Evolutionary conservation across 1,284 basidiomycete genomes (phyloP).

Genomic region (Pholiota adiposa): DNA sequence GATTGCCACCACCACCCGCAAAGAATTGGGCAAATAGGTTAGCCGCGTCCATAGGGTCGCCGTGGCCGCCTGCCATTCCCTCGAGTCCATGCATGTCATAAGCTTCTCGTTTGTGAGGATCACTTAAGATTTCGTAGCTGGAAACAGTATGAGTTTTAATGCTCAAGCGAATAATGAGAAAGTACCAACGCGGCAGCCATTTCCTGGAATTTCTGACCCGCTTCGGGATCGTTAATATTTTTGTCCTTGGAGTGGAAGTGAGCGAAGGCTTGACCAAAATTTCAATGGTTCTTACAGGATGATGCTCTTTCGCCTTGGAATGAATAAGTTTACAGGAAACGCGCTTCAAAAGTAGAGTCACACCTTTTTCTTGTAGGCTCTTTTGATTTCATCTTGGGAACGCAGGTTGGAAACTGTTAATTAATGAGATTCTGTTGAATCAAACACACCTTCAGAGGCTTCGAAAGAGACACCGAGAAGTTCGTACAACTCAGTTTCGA

Average conservation of each 20-base stretch:
- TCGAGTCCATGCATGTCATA: conserved; percentile 87
- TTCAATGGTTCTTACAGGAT: conserved; percentile 70
- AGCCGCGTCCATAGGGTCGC: conserved; percentile 57
- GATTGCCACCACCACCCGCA: conserved; percentile 41
- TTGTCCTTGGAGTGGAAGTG: conserved; percentile 38
- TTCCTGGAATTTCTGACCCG: conserved; percentile 84
- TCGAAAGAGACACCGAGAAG: conserved; percentile 71
- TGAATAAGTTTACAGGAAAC: conserved; percentile 23
- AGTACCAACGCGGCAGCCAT: conserved; percentile 80
- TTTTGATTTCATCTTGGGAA: conserved; percentile 78
- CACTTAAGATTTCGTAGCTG: conserved; percentile 87
- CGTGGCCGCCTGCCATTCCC: conserved; percentile 54
- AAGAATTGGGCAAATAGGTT: conserved; percentile 86
- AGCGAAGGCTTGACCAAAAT: neutral
- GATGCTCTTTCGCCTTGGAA: conserved; percentile 83
- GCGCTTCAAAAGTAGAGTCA: conserved; percentile 12
- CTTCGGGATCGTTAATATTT: conserved; percentile 81
- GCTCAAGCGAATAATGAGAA: conserved; percentile 7
- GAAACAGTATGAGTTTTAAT: conserved; percentile 9
- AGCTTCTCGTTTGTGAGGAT: conserved; percentile 73
- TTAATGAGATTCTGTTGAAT: neutral
- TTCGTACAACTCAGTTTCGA: conserved; percentile 81
- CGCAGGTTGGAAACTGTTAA: conserved; percentile 17
- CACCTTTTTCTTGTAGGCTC: conserved; percentile 91
- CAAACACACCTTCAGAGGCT: conserved; percentile 68